Percentiles rank a stretch among this genome's conserved stretches.
Conservation (phyloP, 1,139 yeast species). For the Eremothecium cymbalariae region DNA sequence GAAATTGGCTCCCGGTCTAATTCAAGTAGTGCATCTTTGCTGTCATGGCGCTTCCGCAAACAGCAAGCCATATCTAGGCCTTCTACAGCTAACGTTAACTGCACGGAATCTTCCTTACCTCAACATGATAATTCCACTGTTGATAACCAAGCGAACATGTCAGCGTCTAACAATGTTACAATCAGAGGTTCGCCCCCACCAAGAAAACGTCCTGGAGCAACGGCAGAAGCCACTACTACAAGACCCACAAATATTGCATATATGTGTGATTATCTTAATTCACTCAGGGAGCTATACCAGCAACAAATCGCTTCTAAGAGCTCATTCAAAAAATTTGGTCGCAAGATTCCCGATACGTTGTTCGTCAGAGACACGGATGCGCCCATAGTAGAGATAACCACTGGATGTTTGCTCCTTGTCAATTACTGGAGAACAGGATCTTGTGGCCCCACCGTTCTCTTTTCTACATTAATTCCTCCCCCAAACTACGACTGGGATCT, state of each 20-base stretch:
- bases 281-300: slow-evolving; percentile 22
- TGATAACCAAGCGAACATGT: no score
- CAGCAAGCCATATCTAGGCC: background rate
- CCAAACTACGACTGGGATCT: slow-evolving; percentile 11
- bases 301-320: slow-evolving; percentile 18
- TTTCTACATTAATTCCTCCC: slow-evolving; percentile 27
- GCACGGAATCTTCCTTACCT: no score
- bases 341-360: slow-evolving; percentile 23
- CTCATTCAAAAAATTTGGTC: slow-evolving; percentile 23
- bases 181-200: no score
- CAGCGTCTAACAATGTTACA: no score
- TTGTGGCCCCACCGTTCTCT: slow-evolving; percentile 29
- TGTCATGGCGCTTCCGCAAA: background rate
- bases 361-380: slow-evolving; percentile 21
- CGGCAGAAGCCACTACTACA: no score
- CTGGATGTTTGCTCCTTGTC: slow-evolving; percentile 22
- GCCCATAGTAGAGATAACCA: slow-evolving; percentile 25
- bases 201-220: no score
- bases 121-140: no score
- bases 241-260: slow-evolving; percentile 10
- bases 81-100: background rate
- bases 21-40: background rate
- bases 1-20: background rate
- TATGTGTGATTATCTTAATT: slow-evolving; percentile 22
- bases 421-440: slow-evolving; percentile 29